Conservation (phyloP, 805 yeast species). For the Candida qinlingensis region DNA sequence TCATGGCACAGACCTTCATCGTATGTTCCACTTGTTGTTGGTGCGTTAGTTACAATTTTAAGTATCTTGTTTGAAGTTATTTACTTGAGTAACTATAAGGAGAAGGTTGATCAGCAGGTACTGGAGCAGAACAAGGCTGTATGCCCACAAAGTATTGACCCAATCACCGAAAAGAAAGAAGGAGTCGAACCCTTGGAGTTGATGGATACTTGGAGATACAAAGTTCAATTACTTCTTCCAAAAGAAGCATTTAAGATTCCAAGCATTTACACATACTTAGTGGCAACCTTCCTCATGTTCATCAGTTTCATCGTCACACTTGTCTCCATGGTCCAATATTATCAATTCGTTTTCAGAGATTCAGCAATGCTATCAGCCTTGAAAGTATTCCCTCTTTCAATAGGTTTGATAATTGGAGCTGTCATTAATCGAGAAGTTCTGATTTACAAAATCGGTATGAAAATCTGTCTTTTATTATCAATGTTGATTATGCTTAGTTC, state of each 20-base stretch:
- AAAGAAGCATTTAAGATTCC: slow-evolving; percentile 21
- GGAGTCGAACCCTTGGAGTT: too few relatives aligned
- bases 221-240: slow-evolving; percentile 26
- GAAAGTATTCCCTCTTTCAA: slow-evolving; percentile 30
- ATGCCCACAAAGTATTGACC: neutral
- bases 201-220: slow-evolving; percentile 11
- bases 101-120: slow-evolving; percentile 3
- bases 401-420: slow-evolving; percentile 28
- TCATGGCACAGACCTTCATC: slow-evolving; percentile 36
- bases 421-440: slow-evolving; percentile 19
- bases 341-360: slow-evolving; percentile 23
- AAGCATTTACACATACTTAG: slow-evolving; percentile 22
- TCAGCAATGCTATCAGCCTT: slow-evolving; percentile 32
- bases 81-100: slow-evolving; percentile 15
- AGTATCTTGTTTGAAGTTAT: slow-evolving; percentile 29
- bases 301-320: slow-evolving; percentile 20
- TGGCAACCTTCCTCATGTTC: slow-evolving; percentile 19
- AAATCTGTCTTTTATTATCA: slow-evolving; percentile 14
- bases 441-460: slow-evolving; percentile 21
- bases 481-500: slow-evolving; percentile 14
- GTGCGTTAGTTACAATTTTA: slow-evolving; percentile 26
- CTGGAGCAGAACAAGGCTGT: neutral
- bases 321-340: slow-evolving; percentile 23
- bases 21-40: slow-evolving; percentile 37
- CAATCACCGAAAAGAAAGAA: neutral